phyloP scores from a whole-genome alignment of 2,329 filamentous ascomycete genomes.

The Ophiostoma pallidulum region DNA sequence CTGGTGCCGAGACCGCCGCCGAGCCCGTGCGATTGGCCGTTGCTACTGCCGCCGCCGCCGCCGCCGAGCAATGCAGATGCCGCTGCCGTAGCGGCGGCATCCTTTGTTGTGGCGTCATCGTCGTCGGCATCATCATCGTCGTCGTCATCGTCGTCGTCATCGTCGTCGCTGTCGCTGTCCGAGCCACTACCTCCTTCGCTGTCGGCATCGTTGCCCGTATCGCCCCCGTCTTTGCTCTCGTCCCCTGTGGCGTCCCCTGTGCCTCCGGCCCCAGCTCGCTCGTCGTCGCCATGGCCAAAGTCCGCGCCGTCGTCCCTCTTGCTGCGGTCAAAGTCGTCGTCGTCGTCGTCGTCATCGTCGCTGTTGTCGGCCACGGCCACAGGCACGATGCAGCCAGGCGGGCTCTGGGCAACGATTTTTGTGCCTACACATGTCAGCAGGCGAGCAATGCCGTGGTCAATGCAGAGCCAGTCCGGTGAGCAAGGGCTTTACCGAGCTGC shows the following conservation, averaged over 20 bases:
- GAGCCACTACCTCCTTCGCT: conserved; percentile 14
- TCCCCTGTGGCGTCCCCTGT: no score
- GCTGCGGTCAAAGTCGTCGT: background rate
- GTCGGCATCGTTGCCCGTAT: background rate
- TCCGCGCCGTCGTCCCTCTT: background rate
- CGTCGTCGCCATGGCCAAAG: background rate
- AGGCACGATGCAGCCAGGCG: conserved; percentile 51
- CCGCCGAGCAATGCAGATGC: conserved; percentile 4
- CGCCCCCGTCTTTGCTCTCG: background rate
- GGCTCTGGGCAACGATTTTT: conserved; percentile 53
- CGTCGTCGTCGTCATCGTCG: background rate
- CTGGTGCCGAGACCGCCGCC: background rate
- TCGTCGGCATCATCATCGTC: background rate
- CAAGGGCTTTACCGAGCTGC: conserved; percentile 42
- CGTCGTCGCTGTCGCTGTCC: background rate
- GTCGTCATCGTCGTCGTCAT: background rate
- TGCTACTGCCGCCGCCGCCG: background rate
- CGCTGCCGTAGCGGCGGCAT: conserved; percentile 1
- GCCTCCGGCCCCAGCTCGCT: background rate
- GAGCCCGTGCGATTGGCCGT: background rate
- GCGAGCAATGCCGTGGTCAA: background rate
- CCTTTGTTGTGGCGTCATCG: background rate
- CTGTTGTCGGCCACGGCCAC: conserved; percentile 19
- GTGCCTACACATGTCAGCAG: conserved; percentile 35
- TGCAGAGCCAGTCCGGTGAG: background rate